phyloP scores from a whole-genome alignment of 768 basidiomycete species.

The Lyophyllum decastes region DNA sequence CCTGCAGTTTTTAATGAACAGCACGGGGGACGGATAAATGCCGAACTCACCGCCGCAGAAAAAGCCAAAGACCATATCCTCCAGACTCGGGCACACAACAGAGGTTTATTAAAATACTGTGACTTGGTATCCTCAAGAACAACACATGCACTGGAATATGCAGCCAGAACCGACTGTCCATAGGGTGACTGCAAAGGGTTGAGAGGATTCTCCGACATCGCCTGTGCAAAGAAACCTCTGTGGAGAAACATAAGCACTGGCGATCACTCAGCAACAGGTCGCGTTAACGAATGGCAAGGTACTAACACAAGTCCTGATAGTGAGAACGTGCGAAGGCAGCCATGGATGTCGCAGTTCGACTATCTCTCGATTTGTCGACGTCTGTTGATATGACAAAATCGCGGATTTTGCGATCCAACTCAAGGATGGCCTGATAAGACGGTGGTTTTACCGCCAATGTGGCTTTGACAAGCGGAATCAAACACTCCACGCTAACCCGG shows the following conservation, averaged over 20 bases:
- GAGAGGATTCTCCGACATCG: conserved; percentile 46
- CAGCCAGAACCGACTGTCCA: conserved; percentile 49
- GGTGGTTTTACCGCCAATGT: conserved; percentile 44
- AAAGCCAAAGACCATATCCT: conserved; percentile 60
- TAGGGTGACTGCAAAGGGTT: conserved; percentile 51
- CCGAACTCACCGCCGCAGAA: conserved; percentile 48
- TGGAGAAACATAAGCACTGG: conserved; percentile 58
- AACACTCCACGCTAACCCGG: conserved; percentile 38
- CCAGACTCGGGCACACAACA: conserved; percentile 54
- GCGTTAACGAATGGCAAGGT: conserved; percentile 1
- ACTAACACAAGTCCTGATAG: conserved; percentile 47
- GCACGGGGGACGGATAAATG: background rate
- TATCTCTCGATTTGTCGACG: conserved; percentile 21
- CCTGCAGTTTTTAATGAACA: conserved; percentile 26
- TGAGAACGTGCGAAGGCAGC: conserved; percentile 40
- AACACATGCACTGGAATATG: conserved; percentile 51
- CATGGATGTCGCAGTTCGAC: conserved; percentile 42
- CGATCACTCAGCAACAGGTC: background rate
- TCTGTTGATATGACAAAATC: conserved; percentile 29
- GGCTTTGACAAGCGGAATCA: conserved; percentile 42
- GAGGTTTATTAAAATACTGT: conserved; percentile 45
- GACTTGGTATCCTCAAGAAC: conserved; percentile 42
- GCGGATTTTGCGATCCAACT: conserved; percentile 51
- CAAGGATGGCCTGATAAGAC: conserved; percentile 46
- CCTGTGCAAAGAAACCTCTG: conserved; percentile 58